Evolutionary conservation across 768 basidiomycete species (phyloP).

Genomic region (Cystofilobasidium capitatum): DNA sequence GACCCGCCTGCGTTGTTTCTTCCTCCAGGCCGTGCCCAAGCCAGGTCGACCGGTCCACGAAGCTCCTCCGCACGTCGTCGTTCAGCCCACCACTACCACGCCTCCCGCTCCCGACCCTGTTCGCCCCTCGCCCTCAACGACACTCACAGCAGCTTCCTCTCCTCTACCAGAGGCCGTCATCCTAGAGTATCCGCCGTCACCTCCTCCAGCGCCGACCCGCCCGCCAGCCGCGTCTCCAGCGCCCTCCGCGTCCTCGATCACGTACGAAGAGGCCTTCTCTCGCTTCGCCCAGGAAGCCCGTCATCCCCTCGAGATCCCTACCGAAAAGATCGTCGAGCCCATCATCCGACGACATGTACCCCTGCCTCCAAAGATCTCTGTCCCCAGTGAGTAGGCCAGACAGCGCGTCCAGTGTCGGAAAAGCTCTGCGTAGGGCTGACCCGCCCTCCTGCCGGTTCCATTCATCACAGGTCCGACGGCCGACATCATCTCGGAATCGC

Average conservation of each 20-base stretch:
- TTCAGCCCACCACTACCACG: neutral
- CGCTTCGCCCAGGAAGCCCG: neutral
- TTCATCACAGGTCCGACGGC: too few relatives aligned
- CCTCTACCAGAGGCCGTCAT: neutral
- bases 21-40: neutral
- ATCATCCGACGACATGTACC: too few relatives aligned
- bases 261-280: conserved; percentile 2
- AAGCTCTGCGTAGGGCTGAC: too few relatives aligned
- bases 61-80: neutral
- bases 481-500: too few relatives aligned
- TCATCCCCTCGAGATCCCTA: neutral
- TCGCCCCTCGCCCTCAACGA: neutral
- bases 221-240: neutral
- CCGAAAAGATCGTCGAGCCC: too few relatives aligned
- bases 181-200: too few relatives aligned
- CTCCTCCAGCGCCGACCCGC: neutral
- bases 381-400: too few relatives aligned
- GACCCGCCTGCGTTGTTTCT: neutral
- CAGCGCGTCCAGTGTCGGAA: too few relatives aligned
- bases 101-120: neutral
- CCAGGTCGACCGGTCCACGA: neutral
- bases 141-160: neutral
- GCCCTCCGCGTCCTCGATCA: neutral
- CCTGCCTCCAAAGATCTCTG: too few relatives aligned
- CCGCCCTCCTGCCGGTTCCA: too few relatives aligned